Percentiles rank a stretch among this genome's conserved stretches.
These are phyloP conservation scores for Tolypocladium tundrense DNA, from an alignment of 2,329 filamentous ascomycete species.

Conservation along the genomic window DNA sequence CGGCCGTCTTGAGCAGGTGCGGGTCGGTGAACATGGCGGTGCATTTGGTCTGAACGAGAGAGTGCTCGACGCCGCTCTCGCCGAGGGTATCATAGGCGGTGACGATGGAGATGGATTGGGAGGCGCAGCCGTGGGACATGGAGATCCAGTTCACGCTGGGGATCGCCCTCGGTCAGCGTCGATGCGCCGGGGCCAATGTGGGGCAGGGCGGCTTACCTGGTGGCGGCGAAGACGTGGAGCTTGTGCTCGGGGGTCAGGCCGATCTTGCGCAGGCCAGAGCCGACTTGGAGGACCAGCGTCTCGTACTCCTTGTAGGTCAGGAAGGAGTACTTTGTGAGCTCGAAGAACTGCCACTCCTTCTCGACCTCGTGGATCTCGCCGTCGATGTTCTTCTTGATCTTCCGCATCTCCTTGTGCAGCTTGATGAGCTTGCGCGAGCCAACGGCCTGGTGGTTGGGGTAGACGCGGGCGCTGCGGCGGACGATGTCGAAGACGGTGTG, in stretches of 20 bases:
- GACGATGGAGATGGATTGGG: slow-evolving; percentile 84
- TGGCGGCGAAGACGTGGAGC: slow-evolving; percentile 77
- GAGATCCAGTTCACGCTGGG: slow-evolving; percentile 70
- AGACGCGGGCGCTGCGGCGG: slow-evolving; percentile 53
- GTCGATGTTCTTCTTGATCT: slow-evolving; percentile 79
- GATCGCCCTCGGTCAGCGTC: neutral
- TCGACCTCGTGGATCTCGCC: slow-evolving; percentile 71
- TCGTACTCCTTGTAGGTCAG: slow-evolving; percentile 73
- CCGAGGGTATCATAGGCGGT: slow-evolving; percentile 93
- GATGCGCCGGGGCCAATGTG: neutral
- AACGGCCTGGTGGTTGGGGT: slow-evolving; percentile 53
- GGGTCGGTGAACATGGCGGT: slow-evolving; percentile 83
- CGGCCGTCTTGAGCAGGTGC: slow-evolving; percentile 55
- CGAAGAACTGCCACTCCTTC: slow-evolving; percentile 87
- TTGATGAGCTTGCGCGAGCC: slow-evolving; percentile 65
- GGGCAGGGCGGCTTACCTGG: slow-evolving; percentile 42
- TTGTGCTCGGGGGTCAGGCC: slow-evolving; percentile 58
- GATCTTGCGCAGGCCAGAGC: slow-evolving; percentile 63
- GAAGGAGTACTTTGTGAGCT: slow-evolving; percentile 69
- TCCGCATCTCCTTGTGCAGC: slow-evolving; percentile 76
- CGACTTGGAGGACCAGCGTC: slow-evolving; percentile 56
- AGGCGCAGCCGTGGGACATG: slow-evolving; percentile 64
- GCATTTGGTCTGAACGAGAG: slow-evolving; percentile 69
- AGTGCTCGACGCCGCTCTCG: slow-evolving; percentile 74
- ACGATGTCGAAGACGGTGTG: slow-evolving; percentile 73